phyloP scores from a whole-genome alignment of 306 rosid species.

The Parietaria judaica region DNA sequence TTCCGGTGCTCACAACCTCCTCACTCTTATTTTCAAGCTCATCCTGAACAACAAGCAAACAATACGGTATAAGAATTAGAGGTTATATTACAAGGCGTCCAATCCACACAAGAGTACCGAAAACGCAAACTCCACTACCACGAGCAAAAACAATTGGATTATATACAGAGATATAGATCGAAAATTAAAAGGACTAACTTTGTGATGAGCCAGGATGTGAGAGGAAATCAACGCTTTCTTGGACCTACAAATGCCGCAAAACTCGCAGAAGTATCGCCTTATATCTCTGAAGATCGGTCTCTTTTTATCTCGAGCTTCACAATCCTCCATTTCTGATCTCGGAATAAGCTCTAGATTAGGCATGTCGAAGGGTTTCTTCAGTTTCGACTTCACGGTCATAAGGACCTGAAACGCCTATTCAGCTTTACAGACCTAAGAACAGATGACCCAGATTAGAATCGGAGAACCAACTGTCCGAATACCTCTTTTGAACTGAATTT shows the following conservation, averaged over 20 bases:
- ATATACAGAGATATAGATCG: background rate
- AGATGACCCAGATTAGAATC: too few relatives aligned
- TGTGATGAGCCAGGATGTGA: conserved; percentile 51
- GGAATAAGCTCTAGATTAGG: too few relatives aligned
- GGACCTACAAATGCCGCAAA: conserved; percentile 63
- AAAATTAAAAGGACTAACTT: conserved; percentile 28
- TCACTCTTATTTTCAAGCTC: conserved; percentile 34
- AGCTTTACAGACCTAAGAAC: too few relatives aligned
- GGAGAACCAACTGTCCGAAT: too few relatives aligned
- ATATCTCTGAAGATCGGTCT: conserved; percentile 37
- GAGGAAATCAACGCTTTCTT: conserved; percentile 49
- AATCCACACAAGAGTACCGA: too few relatives aligned
- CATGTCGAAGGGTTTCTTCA: too few relatives aligned
- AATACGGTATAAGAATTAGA: background rate
- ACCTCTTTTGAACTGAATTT: too few relatives aligned
- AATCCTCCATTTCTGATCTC: conserved; percentile 19
- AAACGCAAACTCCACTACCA: too few relatives aligned
- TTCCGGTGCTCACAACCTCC: conserved; percentile 15
- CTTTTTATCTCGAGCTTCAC: conserved; percentile 20
- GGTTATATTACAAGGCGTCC: background rate
- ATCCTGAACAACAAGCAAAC: conserved; percentile 24
- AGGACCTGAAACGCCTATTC: too few relatives aligned
- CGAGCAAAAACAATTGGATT: too few relatives aligned
- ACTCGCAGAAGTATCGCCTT: conserved; percentile 52
- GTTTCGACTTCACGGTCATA: too few relatives aligned